Evolutionary conservation across 2,329 filamentous ascomycete genomes (phyloP).

Genomic region (Acephala macrosclerotiorum): DNA sequence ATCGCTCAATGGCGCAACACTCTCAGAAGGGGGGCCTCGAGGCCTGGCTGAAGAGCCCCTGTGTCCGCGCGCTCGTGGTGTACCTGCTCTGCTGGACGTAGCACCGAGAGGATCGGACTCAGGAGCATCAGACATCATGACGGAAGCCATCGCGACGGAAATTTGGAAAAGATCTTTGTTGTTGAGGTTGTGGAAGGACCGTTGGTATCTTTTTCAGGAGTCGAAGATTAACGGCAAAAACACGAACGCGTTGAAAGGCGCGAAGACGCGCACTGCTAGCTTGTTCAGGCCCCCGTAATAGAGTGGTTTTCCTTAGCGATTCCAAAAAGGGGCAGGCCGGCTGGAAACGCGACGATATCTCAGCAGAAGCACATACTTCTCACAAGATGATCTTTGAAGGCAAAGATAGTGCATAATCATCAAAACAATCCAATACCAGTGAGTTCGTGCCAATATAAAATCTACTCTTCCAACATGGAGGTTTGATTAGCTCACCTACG

Average conservation of each 20-base stretch:
- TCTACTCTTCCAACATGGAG: neutral
- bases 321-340: slow-evolving; percentile 1
- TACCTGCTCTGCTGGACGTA: slow-evolving; percentile 36
- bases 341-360: neutral
- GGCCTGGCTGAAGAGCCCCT: slow-evolving; percentile 44
- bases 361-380: neutral
- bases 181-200: slow-evolving; percentile 29
- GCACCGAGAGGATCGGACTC: slow-evolving; percentile 36
- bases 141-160: slow-evolving; percentile 40
- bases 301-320: slow-evolving; percentile 33
- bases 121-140: slow-evolving; percentile 43
- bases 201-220: slow-evolving; percentile 33
- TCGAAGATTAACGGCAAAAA: slow-evolving; percentile 32
- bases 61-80: slow-evolving; percentile 35
- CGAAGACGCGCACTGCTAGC: slow-evolving; percentile 21
- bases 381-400: no score
- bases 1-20: slow-evolving; percentile 64
- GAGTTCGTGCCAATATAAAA: no score
- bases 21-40: slow-evolving; percentile 65
- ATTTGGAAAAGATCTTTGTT: slow-evolving; percentile 23
- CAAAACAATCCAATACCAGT: no score
- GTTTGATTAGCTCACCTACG: slow-evolving; percentile 5
- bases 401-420: no score
- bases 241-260: slow-evolving; percentile 31
- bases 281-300: slow-evolving; percentile 36